Conservation (phyloP, 768 basidiomycete genomes). For the Peribolospora kevripleyi region DNA sequence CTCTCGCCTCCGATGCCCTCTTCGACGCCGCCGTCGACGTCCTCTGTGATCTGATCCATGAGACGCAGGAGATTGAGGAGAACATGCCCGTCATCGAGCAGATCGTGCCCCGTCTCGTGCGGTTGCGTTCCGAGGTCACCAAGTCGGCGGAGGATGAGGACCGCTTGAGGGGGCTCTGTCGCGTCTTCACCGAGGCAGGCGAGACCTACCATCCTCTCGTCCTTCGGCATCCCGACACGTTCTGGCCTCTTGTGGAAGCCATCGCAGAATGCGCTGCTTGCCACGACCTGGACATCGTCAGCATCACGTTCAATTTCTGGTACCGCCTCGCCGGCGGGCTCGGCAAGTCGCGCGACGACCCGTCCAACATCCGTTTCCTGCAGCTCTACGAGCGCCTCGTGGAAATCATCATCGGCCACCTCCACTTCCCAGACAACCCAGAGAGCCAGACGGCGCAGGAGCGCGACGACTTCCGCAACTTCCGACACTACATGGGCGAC, state of each 20-base stretch:
- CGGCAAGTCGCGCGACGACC: conserved; percentile 40
- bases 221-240: conserved; percentile 67
- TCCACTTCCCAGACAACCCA: conserved; percentile 66
- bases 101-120: conserved; percentile 66
- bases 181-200: conserved; percentile 88
- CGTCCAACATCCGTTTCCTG: conserved; percentile 35
- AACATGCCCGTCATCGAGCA: conserved; percentile 69
- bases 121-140: conserved; percentile 27
- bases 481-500: conserved; percentile 96
- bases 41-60: conserved; percentile 83
- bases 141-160: conserved; percentile 60
- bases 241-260: conserved; percentile 84
- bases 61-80: conserved; percentile 90
- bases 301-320: conserved; percentile 97
- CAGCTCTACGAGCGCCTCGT: conserved; percentile 67
- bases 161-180: conserved; percentile 63
- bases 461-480: conserved; percentile 74
- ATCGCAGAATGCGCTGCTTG: conserved; percentile 83
- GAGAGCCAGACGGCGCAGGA: conserved; percentile 43
- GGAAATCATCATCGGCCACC: conserved; percentile 60
- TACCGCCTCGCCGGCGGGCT: conserved; percentile 81
- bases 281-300: conserved; percentile 80
- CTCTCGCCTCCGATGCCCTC: conserved; percentile 56
- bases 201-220: conserved; percentile 81
- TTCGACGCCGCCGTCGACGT: conserved; percentile 83